These are phyloP conservation scores for Hygrocybe coccinea DNA, from an alignment of 768 basidiomycete genomes.

Conservation along the genomic window DNA sequence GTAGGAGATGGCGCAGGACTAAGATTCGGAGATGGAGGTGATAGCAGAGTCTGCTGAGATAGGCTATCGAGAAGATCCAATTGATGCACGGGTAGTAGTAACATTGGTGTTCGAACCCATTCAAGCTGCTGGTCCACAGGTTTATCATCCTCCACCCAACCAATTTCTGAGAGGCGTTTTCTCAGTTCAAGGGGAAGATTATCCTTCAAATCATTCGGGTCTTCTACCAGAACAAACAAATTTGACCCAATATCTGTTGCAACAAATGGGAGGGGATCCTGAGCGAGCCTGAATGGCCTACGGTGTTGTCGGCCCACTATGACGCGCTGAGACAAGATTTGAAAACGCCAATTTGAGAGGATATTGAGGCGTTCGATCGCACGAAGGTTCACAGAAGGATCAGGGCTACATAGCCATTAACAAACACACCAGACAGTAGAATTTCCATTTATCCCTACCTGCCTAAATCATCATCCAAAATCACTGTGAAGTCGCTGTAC, in stretches of 20 bases:
- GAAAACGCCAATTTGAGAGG: conserved; percentile 64
- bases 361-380: conserved; percentile 53
- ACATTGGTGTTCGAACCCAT: conserved; percentile 61
- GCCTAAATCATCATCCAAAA: conserved; percentile 51
- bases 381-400: conserved; percentile 42
- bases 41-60: conserved; percentile 19
- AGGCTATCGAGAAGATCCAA: conserved; percentile 47
- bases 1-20: conserved; percentile 33
- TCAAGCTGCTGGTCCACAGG: conserved; percentile 52
- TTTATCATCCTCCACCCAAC: conserved; percentile 62
- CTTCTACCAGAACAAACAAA: conserved; percentile 52
- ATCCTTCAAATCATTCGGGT: conserved; percentile 44
- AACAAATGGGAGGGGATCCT: conserved; percentile 68
- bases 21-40: conserved; percentile 29
- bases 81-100: conserved; percentile 54
- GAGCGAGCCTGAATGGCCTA: conserved; percentile 66
- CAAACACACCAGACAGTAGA: not conserved
- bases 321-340: conserved; percentile 58
- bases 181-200: conserved; percentile 59
- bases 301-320: conserved; percentile 57
- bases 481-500: conserved; percentile 43
- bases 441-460: conserved; percentile 39
- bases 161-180: conserved; percentile 65
- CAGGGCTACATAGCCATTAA: conserved; percentile 37
- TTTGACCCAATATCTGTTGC: conserved; percentile 70